These are phyloP conservation scores for Allium cepa DNA, from an alignment of 106 monocot genomes.

Conservation along the genomic window DNA sequence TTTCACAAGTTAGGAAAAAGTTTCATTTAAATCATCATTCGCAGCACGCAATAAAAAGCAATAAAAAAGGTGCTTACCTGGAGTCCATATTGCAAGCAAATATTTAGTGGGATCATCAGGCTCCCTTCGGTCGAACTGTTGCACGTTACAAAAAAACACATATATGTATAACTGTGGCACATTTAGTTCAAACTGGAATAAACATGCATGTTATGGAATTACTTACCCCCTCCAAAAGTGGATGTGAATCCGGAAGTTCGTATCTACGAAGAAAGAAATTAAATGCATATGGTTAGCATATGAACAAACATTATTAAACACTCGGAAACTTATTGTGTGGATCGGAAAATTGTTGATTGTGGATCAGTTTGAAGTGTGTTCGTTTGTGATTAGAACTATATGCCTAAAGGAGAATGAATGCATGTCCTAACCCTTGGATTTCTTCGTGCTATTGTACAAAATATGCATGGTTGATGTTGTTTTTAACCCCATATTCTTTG, in stretches of 20 bases:
- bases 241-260: slow-evolving; percentile 62
- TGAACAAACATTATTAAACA: neutral
- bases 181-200: neutral
- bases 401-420: no score
- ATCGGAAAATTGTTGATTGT: no score
- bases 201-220: neutral
- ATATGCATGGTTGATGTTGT: no score
- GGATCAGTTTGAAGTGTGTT: no score
- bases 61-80: slow-evolving; percentile 33
- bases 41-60: neutral
- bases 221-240: slow-evolving; percentile 49
- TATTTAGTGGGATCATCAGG: slow-evolving; percentile 60
- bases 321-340: no score
- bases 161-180: neutral
- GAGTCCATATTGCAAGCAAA: slow-evolving; percentile 72
- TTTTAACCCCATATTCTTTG: no score
- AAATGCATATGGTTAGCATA: neutral
- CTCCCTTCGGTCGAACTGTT: slow-evolving; percentile 58
- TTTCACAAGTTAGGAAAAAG: neutral
- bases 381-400: no score
- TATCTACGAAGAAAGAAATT: slow-evolving; percentile 25
- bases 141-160: slow-evolving; percentile 3
- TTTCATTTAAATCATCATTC: no score
- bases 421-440: no score
- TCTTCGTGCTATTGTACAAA: no score